These are phyloP conservation scores for Mucor piriformis DNA, from an alignment of 371 early-diverging fungal species.

Conservation along the genomic window DNA sequence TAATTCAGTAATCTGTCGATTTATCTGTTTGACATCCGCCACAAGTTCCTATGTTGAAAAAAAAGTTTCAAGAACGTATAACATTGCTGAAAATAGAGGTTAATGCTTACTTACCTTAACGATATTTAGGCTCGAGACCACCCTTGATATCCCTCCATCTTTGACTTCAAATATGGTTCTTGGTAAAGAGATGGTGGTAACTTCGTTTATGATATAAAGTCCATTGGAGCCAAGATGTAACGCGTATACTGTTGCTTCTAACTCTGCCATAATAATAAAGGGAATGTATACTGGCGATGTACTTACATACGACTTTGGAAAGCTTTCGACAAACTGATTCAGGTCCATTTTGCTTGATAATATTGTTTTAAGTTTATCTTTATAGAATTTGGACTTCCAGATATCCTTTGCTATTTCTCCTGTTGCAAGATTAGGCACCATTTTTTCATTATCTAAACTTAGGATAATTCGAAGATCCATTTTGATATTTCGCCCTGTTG, in stretches of 20 bases:
- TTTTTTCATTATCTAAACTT: slow-evolving; percentile 1
- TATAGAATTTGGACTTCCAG: slow-evolving; percentile 7
- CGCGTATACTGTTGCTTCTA: slow-evolving; percentile 14
- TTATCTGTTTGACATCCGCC: slow-evolving; percentile 6
- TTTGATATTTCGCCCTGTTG: not conserved
- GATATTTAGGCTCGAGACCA: slow-evolving; percentile 3
- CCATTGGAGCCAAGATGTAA: slow-evolving; percentile 13
- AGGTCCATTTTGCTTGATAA: slow-evolving; percentile 16
- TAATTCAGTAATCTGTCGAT: slow-evolving; percentile 7
- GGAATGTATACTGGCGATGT: slow-evolving; percentile 8
- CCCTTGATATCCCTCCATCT: slow-evolving; percentile 3
- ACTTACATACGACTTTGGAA: not conserved
- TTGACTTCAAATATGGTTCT: slow-evolving; percentile 6
- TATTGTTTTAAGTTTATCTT: slow-evolving; percentile 17
- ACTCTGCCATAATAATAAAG: slow-evolving; percentile 10
- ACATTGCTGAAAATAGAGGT: slow-evolving; percentile 12
- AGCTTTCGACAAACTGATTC: slow-evolving; percentile 12
- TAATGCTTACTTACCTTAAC: slow-evolving; percentile 14
- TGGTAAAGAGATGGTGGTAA: slow-evolving; percentile 14
- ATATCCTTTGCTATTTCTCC: slow-evolving; percentile 15
- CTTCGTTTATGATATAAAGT: slow-evolving; percentile 13
- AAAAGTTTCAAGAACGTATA: slow-evolving; percentile 12
- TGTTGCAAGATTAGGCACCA: slow-evolving; percentile 2
- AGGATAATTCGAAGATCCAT: slow-evolving; percentile 4
- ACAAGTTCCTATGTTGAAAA: slow-evolving; percentile 19